Evolutionary conservation across 2,329 filamentous ascomycete genomes (phyloP).

Genomic region (Claviceps lovelessii): DNA sequence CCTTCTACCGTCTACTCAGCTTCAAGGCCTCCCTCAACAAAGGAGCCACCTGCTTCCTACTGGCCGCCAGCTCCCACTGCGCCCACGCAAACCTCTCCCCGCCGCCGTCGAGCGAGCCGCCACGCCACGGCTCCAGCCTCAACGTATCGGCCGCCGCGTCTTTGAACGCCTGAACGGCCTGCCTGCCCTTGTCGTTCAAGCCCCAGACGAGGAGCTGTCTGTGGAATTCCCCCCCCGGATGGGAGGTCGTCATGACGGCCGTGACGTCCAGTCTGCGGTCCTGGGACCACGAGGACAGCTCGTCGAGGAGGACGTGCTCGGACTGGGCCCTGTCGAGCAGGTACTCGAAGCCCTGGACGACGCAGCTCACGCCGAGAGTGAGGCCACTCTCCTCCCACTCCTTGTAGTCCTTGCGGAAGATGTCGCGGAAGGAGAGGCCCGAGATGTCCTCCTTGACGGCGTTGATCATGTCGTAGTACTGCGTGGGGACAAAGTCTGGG

Average conservation of each 20-base stretch:
- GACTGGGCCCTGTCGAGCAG: constrained; percentile 39
- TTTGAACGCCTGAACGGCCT: constrained; percentile 41
- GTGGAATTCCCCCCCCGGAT: constrained; percentile 39
- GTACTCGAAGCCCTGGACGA: constrained; percentile 49
- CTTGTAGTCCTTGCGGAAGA: constrained; percentile 75
- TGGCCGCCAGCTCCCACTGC: constrained; percentile 47
- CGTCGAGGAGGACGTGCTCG: constrained; percentile 29
- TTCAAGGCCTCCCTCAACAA: constrained; percentile 44
- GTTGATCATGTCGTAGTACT: constrained; percentile 46
- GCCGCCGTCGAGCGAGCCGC: constrained; percentile 30
- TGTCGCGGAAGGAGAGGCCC: constrained; percentile 44
- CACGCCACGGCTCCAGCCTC: constrained; percentile 39
- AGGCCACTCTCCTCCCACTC: constrained; percentile 48
- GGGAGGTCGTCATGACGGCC: constrained; percentile 55
- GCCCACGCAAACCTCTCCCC: constrained; percentile 49
- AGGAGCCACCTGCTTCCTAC: constrained; percentile 56
- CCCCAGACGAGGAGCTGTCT: constrained; percentile 58
- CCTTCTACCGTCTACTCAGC: constrained; percentile 4
- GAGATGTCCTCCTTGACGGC: constrained; percentile 55
- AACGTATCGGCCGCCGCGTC: constrained; percentile 31
- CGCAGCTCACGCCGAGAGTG: constrained; percentile 51
- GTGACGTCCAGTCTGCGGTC: constrained; percentile 47
- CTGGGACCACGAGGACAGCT: constrained; percentile 37
- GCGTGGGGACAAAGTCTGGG: constrained; percentile 33
- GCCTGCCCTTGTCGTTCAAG: constrained; percentile 31